Evolutionary conservation across 1,284 basidiomycete genomes (phyloP), one percentile per base, ranked within the genome.

Genomic region (Irpex lacteus): DNA sequence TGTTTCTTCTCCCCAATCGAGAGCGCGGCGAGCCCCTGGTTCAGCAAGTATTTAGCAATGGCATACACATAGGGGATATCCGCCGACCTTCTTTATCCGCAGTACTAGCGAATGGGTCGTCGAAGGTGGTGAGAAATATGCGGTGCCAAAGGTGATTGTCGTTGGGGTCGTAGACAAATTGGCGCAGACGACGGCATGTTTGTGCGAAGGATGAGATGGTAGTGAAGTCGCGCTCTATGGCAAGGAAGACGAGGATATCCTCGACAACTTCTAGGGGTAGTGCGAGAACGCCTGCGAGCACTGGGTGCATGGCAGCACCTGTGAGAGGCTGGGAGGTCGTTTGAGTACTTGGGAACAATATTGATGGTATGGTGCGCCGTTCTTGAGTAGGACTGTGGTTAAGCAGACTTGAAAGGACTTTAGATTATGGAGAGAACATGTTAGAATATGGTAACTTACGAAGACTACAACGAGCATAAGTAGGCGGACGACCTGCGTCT

Each of bases 111-210:
- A 55, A 52, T 11, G 65, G 65, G 34, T 66, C 65, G 34, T 66
- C 65, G 62, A 66, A 66, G 5, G 65, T 63, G 1, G 65, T 54
- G 49, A 66, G 65, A 44, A 63, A 63, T 15, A 66, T 55, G 4
- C 65, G 56, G 13, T 62, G 40, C 65, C 65, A 66, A 0, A 66
- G 59, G 49, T 55, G 56, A 13, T 54, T 63, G 38, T 66, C 65
- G 9, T 54, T 26, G n/a, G 65, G 65, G 19, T 57, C 38, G 34
- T 66, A 66, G 57, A 66, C 60, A 36, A 66, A 52, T 34, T 60
- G 34, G 11, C 62, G 47, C 6, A 66, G 36, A 34, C 59, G 40
- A 9, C 21, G 26, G 55, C 62, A 66, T 5, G 62, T 53, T 26
- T 56, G 53, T 3, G 65, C 65, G 4, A 66, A 44, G 9, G n/a